Evolutionary conservation across 2,329 filamentous ascomycete species (phyloP).

Genomic region (Endothia cerciana): DNA sequence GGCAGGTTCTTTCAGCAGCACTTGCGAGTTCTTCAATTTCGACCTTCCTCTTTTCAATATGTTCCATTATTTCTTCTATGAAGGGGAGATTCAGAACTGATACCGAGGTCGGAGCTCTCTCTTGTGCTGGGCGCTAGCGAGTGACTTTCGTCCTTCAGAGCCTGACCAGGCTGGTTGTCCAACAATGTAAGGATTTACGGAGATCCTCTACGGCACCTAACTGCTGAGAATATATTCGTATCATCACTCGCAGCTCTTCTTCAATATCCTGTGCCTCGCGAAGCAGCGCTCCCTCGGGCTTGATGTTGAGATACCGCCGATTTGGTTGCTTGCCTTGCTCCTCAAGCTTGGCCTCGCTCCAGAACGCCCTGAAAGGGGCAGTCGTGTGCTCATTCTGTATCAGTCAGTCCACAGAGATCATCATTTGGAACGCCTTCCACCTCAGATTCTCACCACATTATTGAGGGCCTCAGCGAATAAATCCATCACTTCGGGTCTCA

Average conservation of each 20-base stretch:
- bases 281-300: slow-evolving; percentile 14
- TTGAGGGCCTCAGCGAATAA: slow-evolving; percentile 20
- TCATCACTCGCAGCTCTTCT: slow-evolving; percentile 23
- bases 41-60: slow-evolving; percentile 6
- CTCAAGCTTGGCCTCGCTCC: background rate
- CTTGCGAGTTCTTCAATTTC: slow-evolving; percentile 18
- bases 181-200: slow-evolving; percentile 4
- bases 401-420: background rate
- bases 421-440: too few relatives aligned
- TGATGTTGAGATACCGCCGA: slow-evolving; percentile 11
- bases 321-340: background rate
- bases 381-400: background rate
- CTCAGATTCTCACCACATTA: too few relatives aligned
- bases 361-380: background rate
- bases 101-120: background rate
- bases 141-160: background rate
- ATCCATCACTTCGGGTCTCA: slow-evolving; percentile 24
- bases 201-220: slow-evolving; percentile 15
- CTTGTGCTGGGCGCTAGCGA: too few relatives aligned
- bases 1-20: slow-evolving; percentile 12
- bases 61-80: slow-evolving; percentile 17
- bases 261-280: slow-evolving; percentile 24
- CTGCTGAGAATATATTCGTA: slow-evolving; percentile 19
- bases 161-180: background rate
- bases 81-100: background rate